Base-by-base conservation (phyloP, 1,139 yeast genomes). In the Pichia terricola region DNA sequence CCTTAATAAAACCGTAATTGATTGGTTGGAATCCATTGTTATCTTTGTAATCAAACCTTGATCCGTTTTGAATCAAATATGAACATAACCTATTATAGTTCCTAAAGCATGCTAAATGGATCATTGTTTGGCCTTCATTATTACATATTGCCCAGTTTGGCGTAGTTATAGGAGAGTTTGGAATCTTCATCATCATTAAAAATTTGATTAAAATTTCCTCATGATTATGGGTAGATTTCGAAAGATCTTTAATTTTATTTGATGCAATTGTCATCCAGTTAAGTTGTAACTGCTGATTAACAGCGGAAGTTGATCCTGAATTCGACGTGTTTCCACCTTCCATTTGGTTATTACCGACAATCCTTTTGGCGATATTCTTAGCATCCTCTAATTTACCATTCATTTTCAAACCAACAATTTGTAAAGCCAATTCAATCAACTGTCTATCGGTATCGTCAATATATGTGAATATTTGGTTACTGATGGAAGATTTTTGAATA, bases 311-410 rank as follows among this genome's bases (percentile, higher is more conserved):
- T 26, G 48, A 31, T 39, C 38, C 39, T 34, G 46, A 22, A 16
- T 35, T 25, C 43, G 43, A 27, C 26, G 28, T n/a, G 43, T 35
- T 28, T 9, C 26, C 26, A 8, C 26, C 38, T 46, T 52, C 40
- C 33, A 38, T 34, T 43, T 55, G 52, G 47, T 70, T 77, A 53
- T 77, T 77, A 7, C 86, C 87, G 42, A 86, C 89, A 53, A 87
- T 86, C 56, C 94, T 70, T 64, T 80, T 81, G 1, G 96, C 96
- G 57, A 87, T 84, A 59, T 85, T 86, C 55, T 84, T 77, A 0
- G 96, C 96, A 65, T 88, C 96, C 59, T 89, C 96, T 47, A 88
- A 69, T 56, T 81, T 84, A 49, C 96, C 96, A 59, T 87, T 87
- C 95, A 88, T 86, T 65, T 88, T 88, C 64, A 87, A 70, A 2